Percentiles rank a stretch among this genome's conserved stretches.
Evolutionary conservation across 495 filamentous ascomycete genomes (phyloP).

Genomic region (Neurospora sp.): DNA sequence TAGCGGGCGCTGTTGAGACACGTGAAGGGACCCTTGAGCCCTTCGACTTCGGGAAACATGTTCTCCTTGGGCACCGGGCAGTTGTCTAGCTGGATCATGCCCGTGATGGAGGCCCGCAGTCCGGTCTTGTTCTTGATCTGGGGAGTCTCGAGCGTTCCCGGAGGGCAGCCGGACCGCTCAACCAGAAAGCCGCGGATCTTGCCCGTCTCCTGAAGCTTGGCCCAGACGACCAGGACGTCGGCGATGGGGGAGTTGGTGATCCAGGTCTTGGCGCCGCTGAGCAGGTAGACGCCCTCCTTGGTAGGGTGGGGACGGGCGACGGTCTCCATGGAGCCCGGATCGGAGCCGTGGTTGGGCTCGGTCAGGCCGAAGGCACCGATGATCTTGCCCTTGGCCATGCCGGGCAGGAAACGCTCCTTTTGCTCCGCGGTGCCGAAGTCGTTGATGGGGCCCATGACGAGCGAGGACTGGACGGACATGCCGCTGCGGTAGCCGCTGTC

Average conservation of each 20-base stretch:
- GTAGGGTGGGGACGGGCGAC: constrained; percentile 74
- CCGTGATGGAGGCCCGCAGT: constrained; percentile 84
- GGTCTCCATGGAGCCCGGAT: constrained; percentile 94
- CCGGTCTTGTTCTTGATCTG: constrained; percentile 92
- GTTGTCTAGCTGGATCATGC: constrained; percentile 91
- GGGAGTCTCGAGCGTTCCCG: constrained; percentile 85
- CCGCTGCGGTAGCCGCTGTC: constrained; percentile 92
- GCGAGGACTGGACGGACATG: constrained; percentile 90
- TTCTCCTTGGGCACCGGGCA: constrained; percentile 84
- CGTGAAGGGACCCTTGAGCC: constrained; percentile 78
- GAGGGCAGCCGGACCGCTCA: constrained; percentile 68
- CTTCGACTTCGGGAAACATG: constrained; percentile 89
- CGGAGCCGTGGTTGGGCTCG: constrained; percentile 95
- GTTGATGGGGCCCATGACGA: constrained; percentile 95
- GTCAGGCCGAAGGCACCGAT: constrained; percentile 91
- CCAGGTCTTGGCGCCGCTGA: constrained; percentile 92
- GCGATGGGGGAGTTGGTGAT: constrained; percentile 96
- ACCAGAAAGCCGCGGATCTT: constrained; percentile 94
- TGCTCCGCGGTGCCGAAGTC: constrained; percentile 84
- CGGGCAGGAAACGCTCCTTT: constrained; percentile 79
- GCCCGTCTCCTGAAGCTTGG: constrained; percentile 77
- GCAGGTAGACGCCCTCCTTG: constrained; percentile 71
- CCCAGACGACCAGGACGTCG: constrained; percentile 88
- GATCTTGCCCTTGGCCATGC: constrained; percentile 76
- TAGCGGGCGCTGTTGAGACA: constrained; percentile 89